Evolutionary conservation across 2,329 filamentous ascomycete genomes (phyloP).

Genomic region (Ophiostoma tasmaniense): DNA sequence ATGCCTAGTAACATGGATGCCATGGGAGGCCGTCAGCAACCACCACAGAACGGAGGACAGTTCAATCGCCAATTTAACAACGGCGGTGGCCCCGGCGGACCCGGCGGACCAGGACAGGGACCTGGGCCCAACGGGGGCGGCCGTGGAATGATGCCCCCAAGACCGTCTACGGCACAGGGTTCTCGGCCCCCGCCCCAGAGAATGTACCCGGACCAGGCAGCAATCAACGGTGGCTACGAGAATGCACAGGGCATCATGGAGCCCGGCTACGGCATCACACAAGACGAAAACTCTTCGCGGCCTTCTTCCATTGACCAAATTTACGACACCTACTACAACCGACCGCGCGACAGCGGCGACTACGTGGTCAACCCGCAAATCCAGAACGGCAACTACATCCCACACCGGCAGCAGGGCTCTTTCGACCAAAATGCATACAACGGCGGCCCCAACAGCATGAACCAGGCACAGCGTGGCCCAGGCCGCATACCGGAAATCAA

Average conservation of each 20-base stretch:
- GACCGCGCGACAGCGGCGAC: slow-evolving; percentile 22
- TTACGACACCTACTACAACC: slow-evolving; percentile 47
- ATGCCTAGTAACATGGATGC: slow-evolving; percentile 44
- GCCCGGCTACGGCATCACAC: slow-evolving; percentile 24
- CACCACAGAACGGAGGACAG: slow-evolving; percentile 29
- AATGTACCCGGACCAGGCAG: slow-evolving; percentile 29
- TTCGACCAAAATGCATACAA: slow-evolving; percentile 41
- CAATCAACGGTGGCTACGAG: slow-evolving; percentile 7
- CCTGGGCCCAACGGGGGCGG: slow-evolving; percentile 21
- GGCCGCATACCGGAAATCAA: slow-evolving; percentile 46
- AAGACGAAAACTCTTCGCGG: slow-evolving; percentile 19
- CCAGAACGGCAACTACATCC: slow-evolving; percentile 28
- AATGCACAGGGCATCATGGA: slow-evolving; percentile 9
- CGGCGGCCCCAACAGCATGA: background rate
- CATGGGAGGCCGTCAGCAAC: background rate
- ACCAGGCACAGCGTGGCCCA: slow-evolving; percentile 38
- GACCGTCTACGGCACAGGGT: slow-evolving; percentile 48
- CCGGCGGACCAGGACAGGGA: slow-evolving; percentile 16
- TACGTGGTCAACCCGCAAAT: slow-evolving; percentile 26
- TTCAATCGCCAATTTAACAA: slow-evolving; percentile 29
- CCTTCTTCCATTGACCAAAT: slow-evolving; percentile 40
- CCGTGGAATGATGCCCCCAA: slow-evolving; percentile 33
- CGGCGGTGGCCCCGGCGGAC: slow-evolving; percentile 26
- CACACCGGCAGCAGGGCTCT: slow-evolving; percentile 34
- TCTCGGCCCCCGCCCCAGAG: slow-evolving; percentile 45